These are phyloP conservation scores for Neodidymelliopsis sp. DNA, from an alignment of 2,329 filamentous ascomycete species.

Conservation along the genomic window DNA sequence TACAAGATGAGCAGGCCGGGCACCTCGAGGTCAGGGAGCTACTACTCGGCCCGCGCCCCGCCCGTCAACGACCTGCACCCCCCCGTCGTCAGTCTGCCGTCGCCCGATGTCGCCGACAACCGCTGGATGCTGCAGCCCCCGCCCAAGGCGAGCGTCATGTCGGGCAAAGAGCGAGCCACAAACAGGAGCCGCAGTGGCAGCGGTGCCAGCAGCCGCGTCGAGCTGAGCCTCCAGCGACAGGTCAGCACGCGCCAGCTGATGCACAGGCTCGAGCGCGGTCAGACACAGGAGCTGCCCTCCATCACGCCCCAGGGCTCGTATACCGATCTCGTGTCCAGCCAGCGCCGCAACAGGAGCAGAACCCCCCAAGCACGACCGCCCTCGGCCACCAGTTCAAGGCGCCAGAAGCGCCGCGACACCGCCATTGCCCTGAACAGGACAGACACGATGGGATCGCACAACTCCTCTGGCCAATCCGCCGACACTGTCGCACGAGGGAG, in stretches of 20 bases:
- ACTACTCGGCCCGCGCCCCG: slow-evolving; percentile 60
- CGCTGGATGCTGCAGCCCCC: slow-evolving; percentile 94
- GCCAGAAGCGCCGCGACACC: slow-evolving; percentile 41
- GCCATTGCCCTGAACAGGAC: slow-evolving; percentile 31
- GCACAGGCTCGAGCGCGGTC: slow-evolving; percentile 45
- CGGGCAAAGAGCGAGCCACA: slow-evolving; percentile 75
- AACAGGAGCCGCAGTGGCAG: slow-evolving; percentile 66
- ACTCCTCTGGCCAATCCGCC: slow-evolving; percentile 34
- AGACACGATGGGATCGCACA: slow-evolving; percentile 28
- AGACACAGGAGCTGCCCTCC: slow-evolving; percentile 45
- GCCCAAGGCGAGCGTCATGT: slow-evolving; percentile 89
- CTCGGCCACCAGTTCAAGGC: slow-evolving; percentile 39
- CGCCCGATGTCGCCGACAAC: slow-evolving; percentile 72
- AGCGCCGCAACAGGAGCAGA: slow-evolving; percentile 43
- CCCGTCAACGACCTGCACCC: slow-evolving; percentile 88
- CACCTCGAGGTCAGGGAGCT: slow-evolving; percentile 44
- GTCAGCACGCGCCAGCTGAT: slow-evolving; percentile 49
- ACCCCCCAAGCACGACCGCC: slow-evolving; percentile 38
- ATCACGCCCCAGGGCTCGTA: slow-evolving; percentile 49
- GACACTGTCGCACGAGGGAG: slow-evolving; percentile 31
- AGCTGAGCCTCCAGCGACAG: slow-evolving; percentile 48
- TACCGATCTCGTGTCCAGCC: slow-evolving; percentile 31
- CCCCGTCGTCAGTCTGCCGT: slow-evolving; percentile 80
- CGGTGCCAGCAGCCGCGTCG: slow-evolving; percentile 50
- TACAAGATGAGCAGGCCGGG: slow-evolving; percentile 33